Conservation (phyloP, 1,284 basidiomycete species). For the Hortiboletus rubellus region DNA sequence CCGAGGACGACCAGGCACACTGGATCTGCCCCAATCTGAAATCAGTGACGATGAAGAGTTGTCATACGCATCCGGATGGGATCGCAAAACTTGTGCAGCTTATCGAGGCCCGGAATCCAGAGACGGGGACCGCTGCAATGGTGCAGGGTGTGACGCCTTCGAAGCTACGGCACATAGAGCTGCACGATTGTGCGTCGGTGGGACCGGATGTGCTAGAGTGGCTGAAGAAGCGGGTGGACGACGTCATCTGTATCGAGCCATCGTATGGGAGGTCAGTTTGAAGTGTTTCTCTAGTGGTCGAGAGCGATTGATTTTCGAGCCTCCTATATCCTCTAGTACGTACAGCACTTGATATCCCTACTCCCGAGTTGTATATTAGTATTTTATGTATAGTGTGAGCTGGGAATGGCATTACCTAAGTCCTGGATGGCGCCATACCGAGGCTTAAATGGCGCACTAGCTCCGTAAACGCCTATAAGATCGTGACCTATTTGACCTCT, state of each 20-base stretch:
- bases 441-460: slow-evolving; percentile 14
- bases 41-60: slow-evolving; percentile 56
- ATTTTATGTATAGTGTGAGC: slow-evolving; percentile 13
- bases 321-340: slow-evolving; percentile 9
- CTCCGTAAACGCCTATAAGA: slow-evolving; percentile 12
- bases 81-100: slow-evolving; percentile 65
- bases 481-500: slow-evolving; percentile 13
- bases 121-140: slow-evolving; percentile 33
- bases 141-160: slow-evolving; percentile 44
- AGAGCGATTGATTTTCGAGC: background rate
- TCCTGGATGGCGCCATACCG: background rate
- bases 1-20: slow-evolving; percentile 56
- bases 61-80: slow-evolving; percentile 60
- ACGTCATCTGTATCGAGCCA: slow-evolving; percentile 60
- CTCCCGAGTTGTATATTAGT: slow-evolving; percentile 25
- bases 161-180: slow-evolving; percentile 54
- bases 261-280: slow-evolving; percentile 31
- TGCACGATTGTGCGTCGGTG: slow-evolving; percentile 61
- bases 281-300: background rate
- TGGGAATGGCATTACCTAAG: background rate
- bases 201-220: slow-evolving; percentile 66
- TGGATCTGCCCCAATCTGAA: slow-evolving; percentile 64
- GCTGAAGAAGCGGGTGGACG: slow-evolving; percentile 57
- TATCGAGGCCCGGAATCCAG: slow-evolving; percentile 67
- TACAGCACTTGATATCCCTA: background rate